Conservation (phyloP, 352 stramenopile species). For the Phytophthora meadii region DNA sequence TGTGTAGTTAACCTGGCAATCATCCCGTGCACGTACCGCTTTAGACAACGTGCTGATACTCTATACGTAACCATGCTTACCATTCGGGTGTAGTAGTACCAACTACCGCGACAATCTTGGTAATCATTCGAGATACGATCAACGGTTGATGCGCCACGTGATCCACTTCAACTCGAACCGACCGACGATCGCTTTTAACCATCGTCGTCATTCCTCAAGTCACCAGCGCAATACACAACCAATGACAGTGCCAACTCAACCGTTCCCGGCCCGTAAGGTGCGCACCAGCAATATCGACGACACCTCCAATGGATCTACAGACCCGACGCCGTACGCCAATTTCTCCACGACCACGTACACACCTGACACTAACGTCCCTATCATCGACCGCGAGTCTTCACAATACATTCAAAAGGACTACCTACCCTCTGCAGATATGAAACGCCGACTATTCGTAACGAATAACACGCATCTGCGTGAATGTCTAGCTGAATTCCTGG, state of each 20-base stretch:
- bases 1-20: no score
- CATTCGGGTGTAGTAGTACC: no score
- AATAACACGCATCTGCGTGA: slow-evolving; percentile 45
- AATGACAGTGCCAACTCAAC: slow-evolving; percentile 21
- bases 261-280: slow-evolving; percentile 16
- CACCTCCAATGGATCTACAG: neutral
- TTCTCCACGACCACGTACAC: slow-evolving; percentile 13
- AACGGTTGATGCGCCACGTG: slow-evolving; percentile 8
- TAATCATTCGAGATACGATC: neutral
- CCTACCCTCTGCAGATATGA: neutral
- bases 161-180: neutral
- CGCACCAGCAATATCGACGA: slow-evolving; percentile 21
- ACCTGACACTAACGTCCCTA: slow-evolving; percentile 12
- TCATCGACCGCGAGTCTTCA: slow-evolving; percentile 18
- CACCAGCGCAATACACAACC: neutral
- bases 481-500: slow-evolving; percentile 59
- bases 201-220: slow-evolving; percentile 14
- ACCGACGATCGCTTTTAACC: neutral
- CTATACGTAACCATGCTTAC: neutral
- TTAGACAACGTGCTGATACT: no score
- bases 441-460: slow-evolving; percentile 22
- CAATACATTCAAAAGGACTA: slow-evolving; percentile 14
- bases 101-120: neutral
- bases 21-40: no score
- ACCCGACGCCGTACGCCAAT: slow-evolving; percentile 17